phyloP scores from a whole-genome alignment of 2,329 filamentous ascomycete genomes.

The Beauveria pseudobassiana region DNA sequence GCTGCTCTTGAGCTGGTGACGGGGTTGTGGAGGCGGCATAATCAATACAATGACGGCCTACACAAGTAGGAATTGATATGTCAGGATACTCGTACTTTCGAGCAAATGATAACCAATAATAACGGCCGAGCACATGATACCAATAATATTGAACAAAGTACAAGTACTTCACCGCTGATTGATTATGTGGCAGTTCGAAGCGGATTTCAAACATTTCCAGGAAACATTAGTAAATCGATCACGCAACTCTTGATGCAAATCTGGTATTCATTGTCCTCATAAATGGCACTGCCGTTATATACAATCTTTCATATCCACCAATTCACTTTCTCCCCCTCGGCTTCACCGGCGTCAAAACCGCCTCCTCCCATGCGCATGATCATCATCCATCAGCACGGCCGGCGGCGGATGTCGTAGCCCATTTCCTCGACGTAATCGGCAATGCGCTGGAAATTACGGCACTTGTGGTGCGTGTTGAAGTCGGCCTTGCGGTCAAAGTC shows the following conservation, averaged over 20 bases:
- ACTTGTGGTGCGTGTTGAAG: constrained; percentile 13
- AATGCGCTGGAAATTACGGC: constrained; percentile 11
- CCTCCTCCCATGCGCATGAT: background rate
- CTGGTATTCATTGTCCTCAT: background rate
- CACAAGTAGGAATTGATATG: background rate
- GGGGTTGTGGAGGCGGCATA: background rate
- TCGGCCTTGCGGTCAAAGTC: constrained; percentile 10
- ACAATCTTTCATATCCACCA: background rate
- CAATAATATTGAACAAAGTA: background rate
- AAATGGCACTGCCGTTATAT: background rate
- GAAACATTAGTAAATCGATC: background rate
- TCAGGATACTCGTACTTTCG: background rate
- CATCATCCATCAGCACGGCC: background rate
- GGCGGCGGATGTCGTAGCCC: constrained; percentile 8
- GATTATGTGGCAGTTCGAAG: too few relatives aligned
- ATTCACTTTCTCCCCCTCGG: background rate
- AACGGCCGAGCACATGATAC: background rate
- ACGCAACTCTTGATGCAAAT: background rate
- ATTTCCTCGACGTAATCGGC: constrained; percentile 9
- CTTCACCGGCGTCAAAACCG: constrained; percentile 6
- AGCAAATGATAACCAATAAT: background rate
- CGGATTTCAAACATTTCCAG: too few relatives aligned
- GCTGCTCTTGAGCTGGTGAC: background rate
- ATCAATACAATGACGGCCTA: background rate
- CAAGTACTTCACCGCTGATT: background rate